Base-by-base conservation (phyloP, 768 basidiomycete genomes). In the Lyophyllum shimeji region DNA sequence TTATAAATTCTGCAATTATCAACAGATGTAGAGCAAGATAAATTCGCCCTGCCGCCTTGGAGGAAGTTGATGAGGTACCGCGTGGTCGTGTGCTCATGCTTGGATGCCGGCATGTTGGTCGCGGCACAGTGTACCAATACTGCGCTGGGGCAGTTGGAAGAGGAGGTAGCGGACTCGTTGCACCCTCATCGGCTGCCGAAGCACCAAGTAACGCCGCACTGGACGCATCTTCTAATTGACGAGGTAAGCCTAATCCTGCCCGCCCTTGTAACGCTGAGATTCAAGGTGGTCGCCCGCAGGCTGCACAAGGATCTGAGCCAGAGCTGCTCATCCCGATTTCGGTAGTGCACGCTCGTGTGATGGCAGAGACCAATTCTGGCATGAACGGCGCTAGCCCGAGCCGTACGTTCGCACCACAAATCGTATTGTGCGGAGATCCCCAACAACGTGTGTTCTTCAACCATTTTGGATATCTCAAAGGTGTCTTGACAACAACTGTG, bases 301-400 rank as follows among this genome's bases (percentile, higher is more conserved):
- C 80, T 15, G 80, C 79, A 4, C 79, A 82, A 73, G 79, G 78
- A 7, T 78, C 78, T 12, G 80, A 82, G 59, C 79, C 80, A 8
- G 80, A 81, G 57, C 70, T 81, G 23, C 63, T 76, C 44, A 72
- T 81, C 18, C 79, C 80, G 0, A 78, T 80, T n/a, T 79, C 78
- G 7, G 78, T 79, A 1, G 76, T 81, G 23, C 59, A 75, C 12
- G 67, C 71, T 7, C 61, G 65, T n/a, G 46, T 50, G 45, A 58
- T 58, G 50, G 34, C 55, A 9, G 49, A 54, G 51, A 61, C 48
- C 33, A 43, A 40, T 20, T 58, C 45, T 18, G 25, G 18, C 17
- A 43, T 39, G 15, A 46, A 46, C 15, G 17, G 57, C 50, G 24
- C 59, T 21, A 50, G 62, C 3, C 60, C 62, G 24, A 49, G n/a